A percentile compares a stretch with the other conserved stretches of the same genome.
These are phyloP conservation scores for Tulasnella sp. DNA, from an alignment of 768 basidiomycete species.

Conservation along the genomic window DNA sequence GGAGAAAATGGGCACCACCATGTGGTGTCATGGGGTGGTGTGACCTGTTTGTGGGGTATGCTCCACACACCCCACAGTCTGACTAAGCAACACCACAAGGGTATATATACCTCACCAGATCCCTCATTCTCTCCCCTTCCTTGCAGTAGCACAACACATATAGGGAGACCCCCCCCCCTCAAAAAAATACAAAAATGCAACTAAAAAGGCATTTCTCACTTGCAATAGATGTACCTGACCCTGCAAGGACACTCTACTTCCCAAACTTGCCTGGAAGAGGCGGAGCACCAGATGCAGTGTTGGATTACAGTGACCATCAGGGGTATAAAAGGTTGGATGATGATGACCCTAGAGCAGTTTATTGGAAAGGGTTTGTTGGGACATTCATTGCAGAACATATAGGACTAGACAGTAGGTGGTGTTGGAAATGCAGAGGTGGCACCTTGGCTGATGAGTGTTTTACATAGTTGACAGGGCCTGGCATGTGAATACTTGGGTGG, in stretches of 20 bases:
- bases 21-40: background rate
- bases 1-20: background rate
- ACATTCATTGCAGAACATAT: conserved; percentile 8
- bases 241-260: conserved; percentile 2
- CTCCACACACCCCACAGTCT: background rate
- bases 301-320: conserved; percentile 8
- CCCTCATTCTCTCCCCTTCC: background rate
- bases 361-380: conserved; percentile 4
- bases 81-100: background rate
- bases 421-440: background rate
- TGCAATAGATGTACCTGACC: background rate
- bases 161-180: background rate
- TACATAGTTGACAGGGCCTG: background rate
- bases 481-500: background rate
- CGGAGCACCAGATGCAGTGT: background rate
- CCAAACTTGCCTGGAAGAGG: background rate
- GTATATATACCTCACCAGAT: background rate
- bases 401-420: background rate
- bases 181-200: background rate
- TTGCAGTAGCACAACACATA: background rate
- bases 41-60: background rate
- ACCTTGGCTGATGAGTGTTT: background rate
- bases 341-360: background rate
- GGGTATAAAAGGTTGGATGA: background rate
- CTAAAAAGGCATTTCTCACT: background rate